Evolutionary conservation across 2,329 filamentous ascomycete genomes (phyloP), one percentile per base, ranked within the genome.

Genomic region (Microdochium paspali): DNA sequence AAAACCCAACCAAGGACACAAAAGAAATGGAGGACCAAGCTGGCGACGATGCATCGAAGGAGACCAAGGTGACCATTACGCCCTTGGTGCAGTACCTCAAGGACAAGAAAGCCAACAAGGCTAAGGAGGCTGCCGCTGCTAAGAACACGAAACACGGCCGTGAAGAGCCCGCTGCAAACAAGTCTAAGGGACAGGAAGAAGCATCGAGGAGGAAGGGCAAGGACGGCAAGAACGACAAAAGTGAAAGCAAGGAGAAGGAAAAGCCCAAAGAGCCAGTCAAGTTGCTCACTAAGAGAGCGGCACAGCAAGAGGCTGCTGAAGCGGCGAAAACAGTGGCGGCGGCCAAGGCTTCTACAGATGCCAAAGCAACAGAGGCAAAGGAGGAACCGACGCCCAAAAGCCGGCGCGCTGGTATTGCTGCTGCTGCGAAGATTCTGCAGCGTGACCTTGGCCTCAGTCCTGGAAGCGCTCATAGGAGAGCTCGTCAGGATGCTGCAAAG

Each of bases 61-160:
- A 77, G 46, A 52, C 64, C 30, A 86, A 87, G 58, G 74, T 87
- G 44, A 89, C 81, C 23, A 90, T 84, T 1, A 97, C 93, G 0
- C 93, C 93, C 0, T 68, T 98, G 46, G 87, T 97, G 47, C 89
- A 96, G 60, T 94, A 84, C 54, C 74, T 96, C 30, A 86, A 86
- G 54, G 90, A 96, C 64, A 95, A 94, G 69, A 96, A 95, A 68
- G 88, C 88, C 13, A 88, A 81, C 53, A 83, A 79, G 60, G 69
- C 63, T 20, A 83, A 82, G 56, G 80, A 84, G 48, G 62, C 66
- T 4, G 72, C 72, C 24, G 68, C 69, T 28, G 73, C 77, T 35
- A 78, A 78, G 57, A 69, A 67, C 42, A 69, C 71, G 24, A 84
- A 84, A 58, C 73, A 82, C 49, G 66, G 66, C 39, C 69, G 74